These are phyloP conservation scores for Pseudogymnoascus sp. DNA, from an alignment of 2,329 filamentous ascomycete species.

Conservation along the genomic window DNA sequence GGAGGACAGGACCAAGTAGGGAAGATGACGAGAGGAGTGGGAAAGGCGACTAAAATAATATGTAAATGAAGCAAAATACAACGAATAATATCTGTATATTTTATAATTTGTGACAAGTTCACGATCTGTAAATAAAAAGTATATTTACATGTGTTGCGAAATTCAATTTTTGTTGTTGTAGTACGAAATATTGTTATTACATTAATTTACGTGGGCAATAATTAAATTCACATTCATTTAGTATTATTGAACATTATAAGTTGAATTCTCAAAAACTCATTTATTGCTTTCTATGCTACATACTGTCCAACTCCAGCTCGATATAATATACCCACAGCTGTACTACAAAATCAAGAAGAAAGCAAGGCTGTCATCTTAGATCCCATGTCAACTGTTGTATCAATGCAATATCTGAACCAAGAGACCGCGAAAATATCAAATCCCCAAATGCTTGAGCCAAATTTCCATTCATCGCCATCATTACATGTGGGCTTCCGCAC, in stretches of 20 bases:
- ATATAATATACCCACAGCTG: conserved; percentile 6
- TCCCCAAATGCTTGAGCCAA: conserved; percentile 3
- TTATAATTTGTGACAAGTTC: neutral
- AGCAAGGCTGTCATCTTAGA: conserved; percentile 3
- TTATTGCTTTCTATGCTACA: conserved; percentile 9
- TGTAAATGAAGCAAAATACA: neutral
- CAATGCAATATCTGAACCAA: conserved; percentile 6
- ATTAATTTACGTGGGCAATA: neutral
- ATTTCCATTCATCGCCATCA: conserved; percentile 8
- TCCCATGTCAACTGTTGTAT: conserved; percentile 1
- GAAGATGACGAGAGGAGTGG: neutral
- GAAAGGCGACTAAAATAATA: conserved; percentile 3
- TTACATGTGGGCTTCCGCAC: neutral
- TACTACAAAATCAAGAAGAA: conserved; percentile 7
- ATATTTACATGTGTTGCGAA: neutral
- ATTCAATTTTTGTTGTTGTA: neutral
- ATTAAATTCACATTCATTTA: neutral
- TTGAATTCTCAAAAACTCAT: conserved; percentile 4
- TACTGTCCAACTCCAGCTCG: conserved; percentile 8
- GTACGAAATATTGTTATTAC: neutral
- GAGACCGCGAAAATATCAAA: conserved; percentile 9
- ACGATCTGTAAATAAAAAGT: neutral
- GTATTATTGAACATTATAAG: neutral
- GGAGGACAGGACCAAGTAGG: neutral
- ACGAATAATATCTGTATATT: neutral